Conservation (phyloP, 345 rosid species). For the Corymbia maculata region DNA sequence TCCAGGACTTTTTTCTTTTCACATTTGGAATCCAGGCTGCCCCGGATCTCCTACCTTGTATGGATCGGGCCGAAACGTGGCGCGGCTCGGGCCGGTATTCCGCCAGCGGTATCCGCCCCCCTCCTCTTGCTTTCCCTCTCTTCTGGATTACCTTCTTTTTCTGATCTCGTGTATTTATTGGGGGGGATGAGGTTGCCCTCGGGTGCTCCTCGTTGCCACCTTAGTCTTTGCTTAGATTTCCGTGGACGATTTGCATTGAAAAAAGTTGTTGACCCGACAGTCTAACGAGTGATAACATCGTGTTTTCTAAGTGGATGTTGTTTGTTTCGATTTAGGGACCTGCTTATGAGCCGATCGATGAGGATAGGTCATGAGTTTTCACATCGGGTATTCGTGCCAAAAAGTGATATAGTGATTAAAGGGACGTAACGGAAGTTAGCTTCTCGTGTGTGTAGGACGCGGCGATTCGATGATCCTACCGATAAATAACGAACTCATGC, state of each 20-base stretch:
- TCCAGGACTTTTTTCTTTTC: background rate
- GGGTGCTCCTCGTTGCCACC: background rate
- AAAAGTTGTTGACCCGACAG: background rate
- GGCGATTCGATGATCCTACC: too few species aligned
- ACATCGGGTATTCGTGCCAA: accelerated
- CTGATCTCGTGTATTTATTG: background rate
- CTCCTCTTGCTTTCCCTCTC: background rate
- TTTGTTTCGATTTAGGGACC: background rate
- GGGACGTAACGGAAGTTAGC: too few species aligned
- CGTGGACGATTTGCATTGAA: background rate
- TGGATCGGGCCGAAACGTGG: background rate
- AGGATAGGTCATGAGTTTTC: background rate
- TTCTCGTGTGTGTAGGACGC: too few species aligned
- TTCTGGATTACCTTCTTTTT: background rate
- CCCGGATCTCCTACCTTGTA: background rate
- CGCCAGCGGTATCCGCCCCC: background rate
- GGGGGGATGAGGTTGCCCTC: background rate
- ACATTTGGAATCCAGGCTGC: background rate
- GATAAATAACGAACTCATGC: background rate
- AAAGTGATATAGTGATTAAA: too few species aligned
- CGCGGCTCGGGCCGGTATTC: background rate
- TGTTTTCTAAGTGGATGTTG: background rate
- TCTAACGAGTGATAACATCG: background rate
- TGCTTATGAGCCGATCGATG: background rate
- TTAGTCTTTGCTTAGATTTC: background rate